phyloP scores from a whole-genome alignment of 108 stramenopile genomes.

The Fistulifera pelliculosa region DNA sequence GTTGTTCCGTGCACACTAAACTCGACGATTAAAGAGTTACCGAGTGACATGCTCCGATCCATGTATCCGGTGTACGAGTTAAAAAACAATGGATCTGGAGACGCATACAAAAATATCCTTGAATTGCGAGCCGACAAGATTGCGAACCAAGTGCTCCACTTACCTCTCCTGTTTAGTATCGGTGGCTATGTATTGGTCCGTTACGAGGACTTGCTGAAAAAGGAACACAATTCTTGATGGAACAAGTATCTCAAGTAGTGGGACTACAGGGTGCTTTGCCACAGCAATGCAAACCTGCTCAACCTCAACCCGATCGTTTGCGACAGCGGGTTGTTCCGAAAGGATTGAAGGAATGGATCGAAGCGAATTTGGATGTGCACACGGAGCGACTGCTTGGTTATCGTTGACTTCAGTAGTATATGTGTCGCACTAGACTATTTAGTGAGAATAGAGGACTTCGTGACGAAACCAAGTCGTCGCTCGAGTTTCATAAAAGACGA shows the following conservation, averaged over 20 bases:
- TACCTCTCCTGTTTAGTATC: conserved; percentile 5
- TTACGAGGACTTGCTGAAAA: conserved; percentile 38
- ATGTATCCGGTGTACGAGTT: conserved; percentile 55
- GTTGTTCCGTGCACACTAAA: conserved; percentile 31
- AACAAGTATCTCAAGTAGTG: conserved; percentile 29
- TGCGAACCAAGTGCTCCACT: conserved; percentile 29
- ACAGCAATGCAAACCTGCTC: neutral
- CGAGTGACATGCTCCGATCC: neutral
- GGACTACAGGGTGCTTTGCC: conserved; percentile 22
- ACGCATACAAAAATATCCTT: conserved; percentile 40
- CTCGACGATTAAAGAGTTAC: neutral
- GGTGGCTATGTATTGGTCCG: conserved; percentile 30
- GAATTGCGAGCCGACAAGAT: conserved; percentile 55
- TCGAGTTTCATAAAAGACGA: too few species aligned
- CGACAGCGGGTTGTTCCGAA: conserved; percentile 9
- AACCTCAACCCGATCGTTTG: conserved; percentile 4
- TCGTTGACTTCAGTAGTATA: too few species aligned
- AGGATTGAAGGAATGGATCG: conserved; percentile 19
- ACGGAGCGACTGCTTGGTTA: neutral
- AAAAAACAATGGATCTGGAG: conserved; percentile 36
- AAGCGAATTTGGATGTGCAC: neutral
- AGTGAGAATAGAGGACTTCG: too few species aligned
- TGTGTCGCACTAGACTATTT: too few species aligned
- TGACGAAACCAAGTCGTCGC: too few species aligned
- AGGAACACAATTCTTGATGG: conserved; percentile 38